Evolutionary conservation across 805 yeast genomes (phyloP).

Genomic region (Nakazawaea peltata): DNA sequence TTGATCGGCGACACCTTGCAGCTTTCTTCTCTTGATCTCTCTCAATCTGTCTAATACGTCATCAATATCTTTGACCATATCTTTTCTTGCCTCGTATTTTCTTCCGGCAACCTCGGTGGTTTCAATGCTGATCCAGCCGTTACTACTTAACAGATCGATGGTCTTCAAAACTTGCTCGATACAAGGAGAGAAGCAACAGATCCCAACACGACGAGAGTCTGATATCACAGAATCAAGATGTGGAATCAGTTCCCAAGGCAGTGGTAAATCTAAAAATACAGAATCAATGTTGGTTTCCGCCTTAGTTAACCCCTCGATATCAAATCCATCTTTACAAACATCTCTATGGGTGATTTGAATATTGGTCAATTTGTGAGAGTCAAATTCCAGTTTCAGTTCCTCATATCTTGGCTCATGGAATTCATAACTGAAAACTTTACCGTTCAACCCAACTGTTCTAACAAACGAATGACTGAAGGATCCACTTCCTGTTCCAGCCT

Average conservation of each 20-base stretch:
- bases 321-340: conserved; percentile 85
- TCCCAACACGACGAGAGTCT: conserved; percentile 43
- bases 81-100: conserved; percentile 85
- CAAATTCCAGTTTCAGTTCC: conserved; percentile 75
- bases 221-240: conserved; percentile 45
- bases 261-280: conserved; percentile 85
- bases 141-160: conserved; percentile 57
- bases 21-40: conserved; percentile 69
- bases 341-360: conserved; percentile 74
- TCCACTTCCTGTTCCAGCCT: conserved; percentile 98
- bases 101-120: conserved; percentile 86
- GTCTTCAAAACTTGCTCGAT: conserved; percentile 94
- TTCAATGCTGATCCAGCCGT: conserved; percentile 83
- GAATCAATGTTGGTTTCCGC: conserved; percentile 51
- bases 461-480: conserved; percentile 91
- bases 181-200: conserved; percentile 97
- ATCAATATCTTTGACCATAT: conserved; percentile 72
- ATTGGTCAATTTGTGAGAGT: conserved; percentile 53
- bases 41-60: conserved; percentile 75
- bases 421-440: conserved; percentile 77
- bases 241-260: conserved; percentile 95
- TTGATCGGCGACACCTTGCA: conserved; percentile 47
- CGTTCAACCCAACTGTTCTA: conserved; percentile 56
- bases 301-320: conserved; percentile 29
- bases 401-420: conserved; percentile 78